Evolutionary conservation across 345 rosid species (phyloP).

Genomic region (Eucalyptus curtisii): DNA sequence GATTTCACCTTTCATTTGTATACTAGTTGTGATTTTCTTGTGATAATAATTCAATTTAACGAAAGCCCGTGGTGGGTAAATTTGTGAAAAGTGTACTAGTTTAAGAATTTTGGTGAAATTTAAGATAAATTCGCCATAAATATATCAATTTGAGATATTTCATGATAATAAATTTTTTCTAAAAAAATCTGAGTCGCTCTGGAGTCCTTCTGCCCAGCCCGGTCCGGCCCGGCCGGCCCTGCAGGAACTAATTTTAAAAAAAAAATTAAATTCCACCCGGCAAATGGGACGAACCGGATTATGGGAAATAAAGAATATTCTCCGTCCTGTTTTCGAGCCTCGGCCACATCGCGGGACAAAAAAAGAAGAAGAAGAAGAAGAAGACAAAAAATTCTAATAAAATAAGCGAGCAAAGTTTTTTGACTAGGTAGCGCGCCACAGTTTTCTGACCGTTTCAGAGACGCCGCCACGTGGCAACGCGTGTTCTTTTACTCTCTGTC

Average conservation of each 20-base stretch:
- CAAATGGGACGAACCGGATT: not conserved
- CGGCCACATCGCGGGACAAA: not conserved
- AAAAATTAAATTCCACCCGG: not conserved
- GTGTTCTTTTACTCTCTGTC: not conserved
- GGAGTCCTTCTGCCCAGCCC: not conserved
- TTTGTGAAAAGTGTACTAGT: no score
- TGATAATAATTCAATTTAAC: no score
- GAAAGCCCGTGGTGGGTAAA: rapidly evolving
- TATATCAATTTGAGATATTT: no score
- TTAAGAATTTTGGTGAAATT: no score
- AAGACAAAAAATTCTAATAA: no score
- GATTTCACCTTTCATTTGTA: no score
- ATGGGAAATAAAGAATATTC: not conserved
- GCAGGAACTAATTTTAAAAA: no score
- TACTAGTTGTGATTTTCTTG: no score
- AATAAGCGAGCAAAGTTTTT: not conserved
- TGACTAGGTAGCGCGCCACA: not conserved
- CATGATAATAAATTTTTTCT: no score
- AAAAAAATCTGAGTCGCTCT: not conserved
- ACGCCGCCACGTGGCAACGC: not conserved
- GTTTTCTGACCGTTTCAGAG: not conserved
- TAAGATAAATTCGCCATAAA: no score
- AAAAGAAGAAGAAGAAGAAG: no score
- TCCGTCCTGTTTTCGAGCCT: not conserved
- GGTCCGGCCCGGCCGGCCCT: not conserved